Base-by-base conservation (phyloP, 1,284 basidiomycete species). In the Pascua sp. region DNA sequence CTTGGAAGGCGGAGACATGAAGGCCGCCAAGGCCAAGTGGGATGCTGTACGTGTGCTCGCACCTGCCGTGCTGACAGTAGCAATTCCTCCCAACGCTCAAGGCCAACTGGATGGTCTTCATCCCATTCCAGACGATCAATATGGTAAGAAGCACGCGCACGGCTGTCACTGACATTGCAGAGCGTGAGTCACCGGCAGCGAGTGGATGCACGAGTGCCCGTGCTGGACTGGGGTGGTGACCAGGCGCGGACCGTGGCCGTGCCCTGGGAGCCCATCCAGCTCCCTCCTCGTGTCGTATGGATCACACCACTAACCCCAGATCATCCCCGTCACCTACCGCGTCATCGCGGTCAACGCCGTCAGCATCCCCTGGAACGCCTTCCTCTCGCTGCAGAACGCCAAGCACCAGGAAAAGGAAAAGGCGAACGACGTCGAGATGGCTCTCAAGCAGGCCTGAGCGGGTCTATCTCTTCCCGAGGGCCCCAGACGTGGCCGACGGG, bases 341-440 rank as follows among this genome's bases (percentile, higher is more conserved):
- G 61, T 80, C 8, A 61, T 80, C 2, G 68, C 72, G 7, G 72
- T 80, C 58, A 80, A 80, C 65, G 70, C 66, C 15, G 73, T 80
- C 63, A 76, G 74, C 54, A 70, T 80, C 44, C 76, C 77, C 17
- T 80, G 78, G 78, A 79, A 79, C 66, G 66, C 77, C 11, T 79
- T 70, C 68, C 67, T 78, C 43, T 78, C 76, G 13, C 57, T 75
- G 17, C 74, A 76, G 57, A 73, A 75, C 53, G 64, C 66, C 54
- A 70, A 73, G 59, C 66, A 63, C 18, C 61, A 64, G 3, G 24
- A 3, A 32, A 32, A 32, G 24, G 24, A 32, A 32, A 7, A 32
- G 24, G 24, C 24, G 7, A 32, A 32, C 24, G 24, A 32, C 24
- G 24, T 32, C 24, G 24, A 32, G 24, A 32, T 32, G 24, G 24